These are phyloP conservation scores for Xylaria sp. DNA, from an alignment of 2,329 filamentous ascomycete species.

Conservation along the genomic window DNA sequence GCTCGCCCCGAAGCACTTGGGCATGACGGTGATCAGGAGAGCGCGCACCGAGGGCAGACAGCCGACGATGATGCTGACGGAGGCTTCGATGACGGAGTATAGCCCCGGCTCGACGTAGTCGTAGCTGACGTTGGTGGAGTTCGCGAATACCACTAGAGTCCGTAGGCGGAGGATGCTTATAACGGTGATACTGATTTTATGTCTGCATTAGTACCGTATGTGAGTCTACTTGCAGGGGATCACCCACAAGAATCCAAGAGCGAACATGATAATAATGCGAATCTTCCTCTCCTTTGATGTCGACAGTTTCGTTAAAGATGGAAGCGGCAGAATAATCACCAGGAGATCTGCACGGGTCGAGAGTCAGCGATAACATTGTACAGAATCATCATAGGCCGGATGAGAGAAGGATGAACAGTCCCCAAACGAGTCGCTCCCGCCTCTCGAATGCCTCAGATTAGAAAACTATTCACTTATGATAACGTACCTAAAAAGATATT, in stretches of 20 bases:
- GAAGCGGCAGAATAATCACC: slow-evolving; percentile 50
- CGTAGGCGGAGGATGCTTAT: slow-evolving; percentile 16
- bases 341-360: slow-evolving; percentile 38
- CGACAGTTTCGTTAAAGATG: slow-evolving; percentile 46
- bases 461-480: neutral
- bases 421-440: neutral
- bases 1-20: slow-evolving; percentile 42
- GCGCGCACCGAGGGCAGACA: slow-evolving; percentile 51
- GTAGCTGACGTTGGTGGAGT: slow-evolving; percentile 41
- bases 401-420: neutral
- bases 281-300: slow-evolving; percentile 49
- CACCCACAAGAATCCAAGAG: slow-evolving; percentile 50
- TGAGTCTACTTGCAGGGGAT: no score
- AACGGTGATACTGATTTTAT: slow-evolving; percentile 30
- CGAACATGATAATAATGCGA: slow-evolving; percentile 52
- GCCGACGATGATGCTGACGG: slow-evolving; percentile 49
- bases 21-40: slow-evolving; percentile 46
- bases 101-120: slow-evolving; percentile 49
- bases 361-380: slow-evolving; percentile 9
- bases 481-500: slow-evolving; percentile 47
- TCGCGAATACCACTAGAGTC: slow-evolving; percentile 25
- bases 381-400: neutral
- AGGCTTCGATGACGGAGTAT: slow-evolving; percentile 52
- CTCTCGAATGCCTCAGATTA: neutral
- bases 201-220: slow-evolving; percentile 7